These are phyloP conservation scores for Neckera pumila DNA, from an alignment of 225 moss, liverwort and hornwort species.

Conservation along the genomic window DNA sequence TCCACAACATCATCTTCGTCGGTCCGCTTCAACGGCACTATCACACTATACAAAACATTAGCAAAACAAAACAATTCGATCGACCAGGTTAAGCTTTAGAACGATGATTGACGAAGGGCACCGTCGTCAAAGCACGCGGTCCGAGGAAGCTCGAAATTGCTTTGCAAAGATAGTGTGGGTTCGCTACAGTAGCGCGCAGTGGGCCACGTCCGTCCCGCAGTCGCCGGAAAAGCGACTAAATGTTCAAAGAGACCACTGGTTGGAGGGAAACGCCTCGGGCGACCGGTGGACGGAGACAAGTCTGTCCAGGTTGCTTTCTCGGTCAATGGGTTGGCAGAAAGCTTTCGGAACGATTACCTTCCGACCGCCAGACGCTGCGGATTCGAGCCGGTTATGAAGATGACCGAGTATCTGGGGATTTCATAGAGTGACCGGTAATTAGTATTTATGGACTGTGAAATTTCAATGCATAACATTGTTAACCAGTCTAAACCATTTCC, in stretches of 20 bases:
- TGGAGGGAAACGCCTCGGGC: too few relatives aligned
- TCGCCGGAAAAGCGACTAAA: background rate
- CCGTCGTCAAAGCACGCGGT: background rate
- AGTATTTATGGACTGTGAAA: background rate
- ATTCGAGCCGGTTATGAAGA: background rate
- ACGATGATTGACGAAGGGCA: background rate
- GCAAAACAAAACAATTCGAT: background rate
- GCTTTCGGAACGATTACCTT: conserved; percentile 1
- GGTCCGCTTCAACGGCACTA: background rate
- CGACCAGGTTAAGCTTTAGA: background rate
- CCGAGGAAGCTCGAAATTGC: background rate
- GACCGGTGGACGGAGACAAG: background rate
- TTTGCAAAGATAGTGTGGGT: background rate
- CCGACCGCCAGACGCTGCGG: conserved; percentile 5
- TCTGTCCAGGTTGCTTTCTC: background rate
- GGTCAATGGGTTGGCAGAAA: background rate
- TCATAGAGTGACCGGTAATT: background rate
- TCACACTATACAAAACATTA: background rate
- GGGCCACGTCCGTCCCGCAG: background rate
- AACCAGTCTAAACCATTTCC: background rate
- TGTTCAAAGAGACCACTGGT: too few relatives aligned
- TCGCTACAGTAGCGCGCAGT: background rate
- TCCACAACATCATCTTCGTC: background rate
- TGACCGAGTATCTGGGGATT: background rate
- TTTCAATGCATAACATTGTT: background rate